phyloP scores from a whole-genome alignment of 495 filamentous ascomycete species.

The Talaromyces trachyspermus region DNA sequence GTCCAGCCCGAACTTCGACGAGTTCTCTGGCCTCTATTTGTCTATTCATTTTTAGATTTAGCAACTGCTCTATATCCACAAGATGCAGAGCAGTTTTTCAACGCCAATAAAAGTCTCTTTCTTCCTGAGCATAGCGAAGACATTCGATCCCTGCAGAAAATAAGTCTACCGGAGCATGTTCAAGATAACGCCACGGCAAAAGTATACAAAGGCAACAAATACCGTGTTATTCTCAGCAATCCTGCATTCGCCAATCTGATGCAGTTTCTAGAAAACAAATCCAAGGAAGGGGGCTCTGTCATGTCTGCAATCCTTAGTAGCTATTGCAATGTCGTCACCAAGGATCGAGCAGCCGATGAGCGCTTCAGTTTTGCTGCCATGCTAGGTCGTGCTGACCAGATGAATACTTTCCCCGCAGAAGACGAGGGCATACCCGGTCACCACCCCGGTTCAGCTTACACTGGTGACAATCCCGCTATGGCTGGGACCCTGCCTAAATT shows the following conservation, averaged over 20 bases:
- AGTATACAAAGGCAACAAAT: slow-evolving; percentile 76
- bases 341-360: slow-evolving; percentile 66
- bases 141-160: slow-evolving; percentile 55
- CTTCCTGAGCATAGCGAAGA: slow-evolving; percentile 70
- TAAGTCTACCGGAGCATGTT: slow-evolving; percentile 71
- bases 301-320: slow-evolving; percentile 69
- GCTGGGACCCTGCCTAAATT: slow-evolving; percentile 48
- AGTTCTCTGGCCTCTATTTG: slow-evolving; percentile 85
- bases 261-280: slow-evolving; percentile 78
- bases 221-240: slow-evolving; percentile 76
- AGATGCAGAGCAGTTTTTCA: slow-evolving; percentile 66
- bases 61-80: slow-evolving; percentile 62
- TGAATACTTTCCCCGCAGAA: slow-evolving; percentile 64
- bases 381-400: slow-evolving; percentile 53
- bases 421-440: slow-evolving; percentile 93
- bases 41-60: slow-evolving; percentile 83
- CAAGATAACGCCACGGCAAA: slow-evolving; percentile 61
- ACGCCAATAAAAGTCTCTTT: slow-evolving; percentile 59
- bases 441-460: slow-evolving; percentile 75
- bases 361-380: slow-evolving; percentile 76
- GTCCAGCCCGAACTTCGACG: slow-evolving; percentile 84
- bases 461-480: slow-evolving; percentile 54
- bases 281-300: slow-evolving; percentile 67
- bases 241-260: slow-evolving; percentile 72
- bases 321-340: slow-evolving; percentile 62